Evolutionary conservation across 2,329 filamentous ascomycete genomes (phyloP).

Genomic region (Aspergillus pseudoglaucus): DNA sequence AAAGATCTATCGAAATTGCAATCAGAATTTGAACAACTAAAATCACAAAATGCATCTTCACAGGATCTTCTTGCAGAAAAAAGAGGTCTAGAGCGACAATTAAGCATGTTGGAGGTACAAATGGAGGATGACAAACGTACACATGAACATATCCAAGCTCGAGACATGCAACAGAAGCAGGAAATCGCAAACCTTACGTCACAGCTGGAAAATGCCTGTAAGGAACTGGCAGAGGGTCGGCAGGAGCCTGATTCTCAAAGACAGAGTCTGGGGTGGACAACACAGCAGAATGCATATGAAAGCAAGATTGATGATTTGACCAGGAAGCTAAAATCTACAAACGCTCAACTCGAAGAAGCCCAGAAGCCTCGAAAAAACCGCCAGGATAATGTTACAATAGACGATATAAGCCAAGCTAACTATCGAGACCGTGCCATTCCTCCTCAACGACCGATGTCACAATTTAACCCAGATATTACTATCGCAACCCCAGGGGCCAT

Average conservation of each 20-base stretch:
- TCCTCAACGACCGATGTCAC: conserved; percentile 14
- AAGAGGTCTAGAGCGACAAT: conserved; percentile 67
- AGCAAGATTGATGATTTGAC: conserved; percentile 64
- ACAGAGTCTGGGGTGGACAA: conserved; percentile 55
- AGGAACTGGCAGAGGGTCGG: conserved; percentile 45
- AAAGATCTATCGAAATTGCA: conserved; percentile 54
- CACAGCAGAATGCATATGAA: conserved; percentile 59
- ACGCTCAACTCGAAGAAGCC: conserved; percentile 65
- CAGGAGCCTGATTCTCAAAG: conserved; percentile 49
- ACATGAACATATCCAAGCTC: conserved; percentile 50
- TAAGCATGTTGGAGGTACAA: conserved; percentile 71
- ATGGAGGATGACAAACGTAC: conserved; percentile 75
- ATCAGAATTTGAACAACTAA: conserved; percentile 57
- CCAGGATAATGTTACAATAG: conserved; percentile 17
- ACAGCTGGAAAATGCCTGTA: conserved; percentile 43
- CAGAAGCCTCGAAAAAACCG: conserved; percentile 44
- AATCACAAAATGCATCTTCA: conserved; percentile 53
- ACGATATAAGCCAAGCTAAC: conserved; percentile 21
- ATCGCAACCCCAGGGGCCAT: conserved; percentile 48
- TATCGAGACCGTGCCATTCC: conserved; percentile 38
- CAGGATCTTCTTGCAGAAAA: conserved; percentile 71
- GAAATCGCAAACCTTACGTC: conserved; percentile 35
- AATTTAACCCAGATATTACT: conserved; percentile 39
- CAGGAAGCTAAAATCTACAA: conserved; percentile 61
- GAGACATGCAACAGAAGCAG: conserved; percentile 30